These are phyloP conservation scores for Emmonsiellopsis sp. DNA, from an alignment of 2,329 filamentous ascomycete genomes.

Conservation along the genomic window DNA sequence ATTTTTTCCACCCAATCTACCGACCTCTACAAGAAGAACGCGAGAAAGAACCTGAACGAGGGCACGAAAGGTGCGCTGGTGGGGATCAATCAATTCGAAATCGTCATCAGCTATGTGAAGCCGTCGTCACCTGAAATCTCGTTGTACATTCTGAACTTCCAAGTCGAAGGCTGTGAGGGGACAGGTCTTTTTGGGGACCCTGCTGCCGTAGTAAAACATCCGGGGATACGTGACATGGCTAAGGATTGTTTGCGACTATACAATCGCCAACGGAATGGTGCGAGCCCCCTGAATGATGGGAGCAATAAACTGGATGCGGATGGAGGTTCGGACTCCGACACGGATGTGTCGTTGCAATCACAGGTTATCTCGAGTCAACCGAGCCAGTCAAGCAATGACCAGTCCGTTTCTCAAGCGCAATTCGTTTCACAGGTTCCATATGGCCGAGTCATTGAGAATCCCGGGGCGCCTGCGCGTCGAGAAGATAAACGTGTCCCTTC, in stretches of 20 bases:
- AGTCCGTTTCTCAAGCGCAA: neutral
- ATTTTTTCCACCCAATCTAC: constrained; percentile 20
- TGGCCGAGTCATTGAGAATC: neutral
- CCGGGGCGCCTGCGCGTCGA: neutral
- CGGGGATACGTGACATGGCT: constrained; percentile 4
- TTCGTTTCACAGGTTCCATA: neutral
- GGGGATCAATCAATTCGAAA: constrained; percentile 24
- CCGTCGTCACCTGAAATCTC: constrained; percentile 9
- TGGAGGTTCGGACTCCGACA: neutral
- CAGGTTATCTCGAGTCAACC: neutral
- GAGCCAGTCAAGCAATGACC: neutral
- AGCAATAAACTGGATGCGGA: neutral
- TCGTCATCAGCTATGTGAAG: constrained; percentile 20
- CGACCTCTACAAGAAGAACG: constrained; percentile 13
- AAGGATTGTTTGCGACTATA: neutral
- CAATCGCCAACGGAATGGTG: neutral
- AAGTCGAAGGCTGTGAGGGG: constrained; percentile 18
- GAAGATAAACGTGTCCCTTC: neutral
- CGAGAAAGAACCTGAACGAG: constrained; percentile 11
- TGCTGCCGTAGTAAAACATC: constrained; percentile 8
- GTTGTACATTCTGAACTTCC: constrained; percentile 16
- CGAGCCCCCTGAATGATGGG: neutral
- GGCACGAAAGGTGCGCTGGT: constrained; percentile 20
- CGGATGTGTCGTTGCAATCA: neutral
- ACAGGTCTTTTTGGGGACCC: constrained; percentile 18